These are phyloP conservation scores for Tephrocybe sp. DNA, from an alignment of 768 basidiomycete genomes.

Conservation along the genomic window DNA sequence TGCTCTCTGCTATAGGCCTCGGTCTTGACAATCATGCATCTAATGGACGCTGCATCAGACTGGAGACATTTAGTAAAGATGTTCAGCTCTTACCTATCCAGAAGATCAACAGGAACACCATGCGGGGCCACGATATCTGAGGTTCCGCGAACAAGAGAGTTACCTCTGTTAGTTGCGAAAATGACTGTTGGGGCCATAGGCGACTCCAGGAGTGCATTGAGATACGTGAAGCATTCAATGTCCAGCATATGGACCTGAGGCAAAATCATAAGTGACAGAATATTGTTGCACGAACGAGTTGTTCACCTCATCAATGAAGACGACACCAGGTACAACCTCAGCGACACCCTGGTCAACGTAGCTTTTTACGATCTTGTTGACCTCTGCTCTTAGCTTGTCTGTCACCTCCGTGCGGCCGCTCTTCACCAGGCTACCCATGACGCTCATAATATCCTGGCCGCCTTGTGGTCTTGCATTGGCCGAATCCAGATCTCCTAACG, in stretches of 20 bases:
- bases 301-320: slow-evolving; percentile 96
- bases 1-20: slow-evolving; percentile 80
- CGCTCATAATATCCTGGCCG: slow-evolving; percentile 98
- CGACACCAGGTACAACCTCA: slow-evolving; percentile 95
- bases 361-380: slow-evolving; percentile 95
- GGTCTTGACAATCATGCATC: slow-evolving; percentile 95
- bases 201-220: slow-evolving; percentile 93
- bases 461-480: slow-evolving; percentile 96
- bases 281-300: slow-evolving; percentile 1
- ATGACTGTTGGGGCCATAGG: slow-evolving; percentile 98
- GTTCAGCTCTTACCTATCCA: slow-evolving; percentile 69
- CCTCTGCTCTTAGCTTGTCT: slow-evolving; percentile 92
- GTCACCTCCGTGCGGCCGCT: slow-evolving; percentile 95
- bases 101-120: slow-evolving; percentile 89
- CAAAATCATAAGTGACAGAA: slow-evolving; percentile 1
- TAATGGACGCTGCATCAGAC: slow-evolving; percentile 25
- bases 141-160: slow-evolving; percentile 90
- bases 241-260: slow-evolving; percentile 97
- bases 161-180: slow-evolving; percentile 94
- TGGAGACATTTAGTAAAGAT: slow-evolving; percentile 35
- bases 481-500: slow-evolving; percentile 88
- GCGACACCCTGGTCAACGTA: slow-evolving; percentile 99
- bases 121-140: slow-evolving; percentile 90
- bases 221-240: slow-evolving; percentile 98
- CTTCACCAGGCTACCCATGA: slow-evolving; percentile 91